Evolutionary conservation across 257 asterid genomes (phyloP).

Genomic region (Lantana camara): DNA sequence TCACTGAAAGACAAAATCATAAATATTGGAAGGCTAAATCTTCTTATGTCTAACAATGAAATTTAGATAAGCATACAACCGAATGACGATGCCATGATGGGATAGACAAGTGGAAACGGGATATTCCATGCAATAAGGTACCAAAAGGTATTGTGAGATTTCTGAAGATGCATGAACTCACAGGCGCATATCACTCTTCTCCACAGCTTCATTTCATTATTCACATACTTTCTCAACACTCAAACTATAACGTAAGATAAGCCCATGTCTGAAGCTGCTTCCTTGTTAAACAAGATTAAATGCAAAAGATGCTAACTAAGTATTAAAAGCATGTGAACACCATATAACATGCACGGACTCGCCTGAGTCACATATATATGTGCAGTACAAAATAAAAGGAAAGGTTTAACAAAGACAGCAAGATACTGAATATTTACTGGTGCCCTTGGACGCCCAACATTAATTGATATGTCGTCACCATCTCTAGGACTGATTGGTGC

Average conservation of each 20-base stretch:
- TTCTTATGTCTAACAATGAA: background rate
- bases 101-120: background rate
- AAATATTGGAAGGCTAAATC: background rate
- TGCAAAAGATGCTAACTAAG: constrained; percentile 6
- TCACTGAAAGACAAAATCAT: too few species aligned
- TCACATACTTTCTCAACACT: constrained; percentile 22
- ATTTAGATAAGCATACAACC: background rate
- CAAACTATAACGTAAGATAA: background rate
- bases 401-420: constrained; percentile 7
- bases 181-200: constrained; percentile 1
- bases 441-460: constrained; percentile 76
- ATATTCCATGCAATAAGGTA: background rate
- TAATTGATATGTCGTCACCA: constrained; percentile 67
- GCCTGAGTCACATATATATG: background rate
- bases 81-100: background rate
- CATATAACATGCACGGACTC: constrained; percentile 20
- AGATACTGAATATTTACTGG: constrained; percentile 22
- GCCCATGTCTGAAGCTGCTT: constrained; percentile 6
- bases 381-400: background rate
- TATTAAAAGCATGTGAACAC: constrained; percentile 1
- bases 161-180: too few species aligned
- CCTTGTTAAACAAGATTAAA: constrained; percentile 9
- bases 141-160: too few species aligned
- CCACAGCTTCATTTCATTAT: constrained; percentile 21
- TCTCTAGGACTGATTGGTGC: constrained; percentile 91